phyloP scores from a whole-genome alignment of 805 yeast genomes.

The Wickerhamiella cacticola region DNA sequence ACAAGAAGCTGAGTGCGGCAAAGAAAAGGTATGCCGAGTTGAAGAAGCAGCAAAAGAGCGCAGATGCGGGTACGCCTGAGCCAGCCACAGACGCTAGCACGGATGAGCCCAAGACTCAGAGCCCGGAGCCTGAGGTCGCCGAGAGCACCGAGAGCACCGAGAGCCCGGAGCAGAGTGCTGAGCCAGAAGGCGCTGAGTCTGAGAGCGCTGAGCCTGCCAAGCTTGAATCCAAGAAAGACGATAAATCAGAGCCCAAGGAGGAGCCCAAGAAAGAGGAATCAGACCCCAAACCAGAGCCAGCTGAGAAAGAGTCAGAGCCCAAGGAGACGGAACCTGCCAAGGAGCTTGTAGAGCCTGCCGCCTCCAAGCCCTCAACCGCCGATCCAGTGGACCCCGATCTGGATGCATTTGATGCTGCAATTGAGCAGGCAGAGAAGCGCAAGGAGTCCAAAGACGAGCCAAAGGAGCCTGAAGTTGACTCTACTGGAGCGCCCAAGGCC shows the following conservation, averaged over 20 bases:
- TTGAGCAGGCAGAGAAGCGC: neutral
- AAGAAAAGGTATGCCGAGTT: conserved; percentile 60
- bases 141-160: too few relatives aligned
- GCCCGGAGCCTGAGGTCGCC: neutral
- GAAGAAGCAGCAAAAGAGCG: conserved; percentile 41
- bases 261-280: neutral
- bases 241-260: neutral
- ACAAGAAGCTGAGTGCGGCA: conserved; percentile 52
- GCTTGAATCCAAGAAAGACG: neutral
- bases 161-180: neutral
- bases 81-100: neutral
- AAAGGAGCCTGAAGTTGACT: conserved; percentile 13
- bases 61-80: conserved; percentile 4
- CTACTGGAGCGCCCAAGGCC: conserved; percentile 11
- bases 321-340: neutral
- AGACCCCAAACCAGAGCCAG: neutral
- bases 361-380: too few relatives aligned
- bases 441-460: conserved; percentile 14
- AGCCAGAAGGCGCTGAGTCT: neutral
- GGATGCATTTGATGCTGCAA: conserved; percentile 8
- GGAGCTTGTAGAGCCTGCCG: too few relatives aligned
- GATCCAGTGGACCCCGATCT: neutral
- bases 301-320: neutral
- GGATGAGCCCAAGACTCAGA: conserved; percentile 6
- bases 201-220: neutral